A percentile compares a stretch with the other conserved stretches of the same genome.
Conservation (phyloP, 2,329 filamentous ascomycete genomes). For the Nothopassalora personata region DNA sequence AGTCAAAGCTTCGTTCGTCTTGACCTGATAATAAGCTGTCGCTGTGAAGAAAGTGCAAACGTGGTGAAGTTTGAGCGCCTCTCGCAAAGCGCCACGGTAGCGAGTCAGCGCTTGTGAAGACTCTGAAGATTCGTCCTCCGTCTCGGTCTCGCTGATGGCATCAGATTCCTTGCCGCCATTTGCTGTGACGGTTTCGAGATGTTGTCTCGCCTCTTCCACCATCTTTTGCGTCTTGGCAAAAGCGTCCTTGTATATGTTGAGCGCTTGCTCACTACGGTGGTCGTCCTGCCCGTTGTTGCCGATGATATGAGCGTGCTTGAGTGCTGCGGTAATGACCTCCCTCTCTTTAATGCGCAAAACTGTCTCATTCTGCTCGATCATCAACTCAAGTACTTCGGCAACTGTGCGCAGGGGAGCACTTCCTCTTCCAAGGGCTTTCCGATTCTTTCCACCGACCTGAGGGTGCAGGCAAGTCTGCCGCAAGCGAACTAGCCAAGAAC, state of each 20-base stretch:
- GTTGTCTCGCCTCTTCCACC: conserved; percentile 60
- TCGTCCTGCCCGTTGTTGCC: conserved; percentile 63
- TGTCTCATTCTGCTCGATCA: conserved; percentile 80
- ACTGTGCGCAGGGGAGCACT: conserved; percentile 70
- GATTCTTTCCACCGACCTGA: conserved; percentile 65
- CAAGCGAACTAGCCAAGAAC: conserved; percentile 68
- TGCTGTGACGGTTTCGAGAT: conserved; percentile 50
- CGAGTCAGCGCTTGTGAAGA: conserved; percentile 22
- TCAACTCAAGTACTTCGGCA: conserved; percentile 77
- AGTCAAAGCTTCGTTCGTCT: conserved; percentile 61
- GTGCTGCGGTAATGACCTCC: conserved; percentile 57
- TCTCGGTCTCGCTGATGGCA: conserved; percentile 20
- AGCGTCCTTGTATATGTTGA: conserved; percentile 61
- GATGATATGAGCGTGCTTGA: conserved; percentile 70
- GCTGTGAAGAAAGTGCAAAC: conserved; percentile 78
- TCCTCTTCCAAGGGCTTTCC: conserved; percentile 55
- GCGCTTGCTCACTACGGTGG: conserved; percentile 55
- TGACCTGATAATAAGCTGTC: conserved; percentile 79
- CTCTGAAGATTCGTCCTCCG: conserved; percentile 32
- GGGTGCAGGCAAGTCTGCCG: conserved; percentile 83
- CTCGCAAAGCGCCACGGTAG: conserved; percentile 60
- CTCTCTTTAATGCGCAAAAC: conserved; percentile 64
- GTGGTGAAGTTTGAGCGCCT: conserved; percentile 73
- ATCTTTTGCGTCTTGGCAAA: conserved; percentile 40
- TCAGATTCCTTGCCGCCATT: conserved; percentile 6